Percentiles rank a stretch among this genome's conserved stretches.
Conservation (phyloP, 2,329 filamentous ascomycete genomes). For the Nothopassalora personata region DNA sequence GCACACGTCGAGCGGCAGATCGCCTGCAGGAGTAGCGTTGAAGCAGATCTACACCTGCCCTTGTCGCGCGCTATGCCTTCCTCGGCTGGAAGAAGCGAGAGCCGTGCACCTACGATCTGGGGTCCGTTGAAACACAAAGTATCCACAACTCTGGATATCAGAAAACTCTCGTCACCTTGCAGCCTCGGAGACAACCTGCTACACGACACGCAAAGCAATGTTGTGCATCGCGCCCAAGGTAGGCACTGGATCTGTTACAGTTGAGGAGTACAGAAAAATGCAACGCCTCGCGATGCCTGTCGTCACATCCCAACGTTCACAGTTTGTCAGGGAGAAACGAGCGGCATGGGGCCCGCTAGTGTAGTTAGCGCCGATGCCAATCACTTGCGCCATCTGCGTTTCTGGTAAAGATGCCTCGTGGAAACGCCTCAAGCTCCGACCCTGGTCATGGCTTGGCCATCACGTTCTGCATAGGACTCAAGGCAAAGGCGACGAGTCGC, state of each 20-base stretch:
- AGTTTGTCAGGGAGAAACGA: neutral
- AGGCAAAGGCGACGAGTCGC: neutral
- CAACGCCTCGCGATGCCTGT: neutral
- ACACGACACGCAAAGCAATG: neutral
- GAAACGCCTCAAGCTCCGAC: neutral
- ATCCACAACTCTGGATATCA: neutral
- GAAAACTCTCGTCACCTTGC: neutral
- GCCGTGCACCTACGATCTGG: neutral
- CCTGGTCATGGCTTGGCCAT: neutral
- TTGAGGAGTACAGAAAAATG: neutral
- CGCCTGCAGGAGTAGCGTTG: neutral
- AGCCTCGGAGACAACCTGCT: neutral
- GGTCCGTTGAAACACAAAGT: neutral
- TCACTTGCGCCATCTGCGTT: neutral
- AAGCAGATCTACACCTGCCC: neutral
- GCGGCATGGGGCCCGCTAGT: neutral
- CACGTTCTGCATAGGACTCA: neutral
- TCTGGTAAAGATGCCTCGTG: slow-evolving; percentile 4
- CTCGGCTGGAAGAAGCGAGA: neutral
- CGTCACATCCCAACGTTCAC: neutral
- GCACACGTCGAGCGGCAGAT: neutral
- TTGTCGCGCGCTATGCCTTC: neutral
- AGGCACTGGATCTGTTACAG: neutral
- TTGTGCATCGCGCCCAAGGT: neutral
- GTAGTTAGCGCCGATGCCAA: neutral